Evolutionary conservation across 1,284 basidiomycete species (phyloP), one percentile per base, ranked within the genome.

Genomic region (Ganoderma sp.): DNA sequence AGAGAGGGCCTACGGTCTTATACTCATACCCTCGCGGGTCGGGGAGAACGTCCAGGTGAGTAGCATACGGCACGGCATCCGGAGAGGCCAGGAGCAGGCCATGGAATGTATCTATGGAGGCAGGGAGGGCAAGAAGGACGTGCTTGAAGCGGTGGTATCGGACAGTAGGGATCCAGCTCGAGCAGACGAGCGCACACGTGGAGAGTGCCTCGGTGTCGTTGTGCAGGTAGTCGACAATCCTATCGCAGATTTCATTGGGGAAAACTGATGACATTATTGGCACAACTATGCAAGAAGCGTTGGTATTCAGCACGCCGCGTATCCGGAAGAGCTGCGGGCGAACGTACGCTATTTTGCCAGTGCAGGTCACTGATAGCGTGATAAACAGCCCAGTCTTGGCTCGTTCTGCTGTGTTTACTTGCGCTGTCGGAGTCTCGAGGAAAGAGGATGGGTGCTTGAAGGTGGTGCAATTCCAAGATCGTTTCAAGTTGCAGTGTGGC

Each of bases 161-260:
- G 45, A 48, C 45, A 19, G 45, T 10, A 48, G 45, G 45, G 19
- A 48, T 10, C 45, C 45, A 48, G 10, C 45, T 48, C 3, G 10
- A 22, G 45, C 45, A 22, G 45, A 48, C 45, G 19, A 48, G 45
- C n/a, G 45, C 45, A 48, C 45, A 48, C n/a, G 45, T 19, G 10
- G 45, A 48, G 7, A 48, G 45, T 22, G 8, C n/a, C 9, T 1
- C 19, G n/a, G 45, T 6, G n/a, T 48, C 45, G 45, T 48, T n/a
- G 45, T 48, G 45, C n/a, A 48, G 45, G 45, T 48, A 22, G 45
- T 48, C 45, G 45, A 48, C n/a, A n/a, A 48, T 22, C 45, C 45
- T 48, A 9, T 48, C 45, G 17, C 7, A 10, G n/a, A 48, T 3
- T 48, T 48, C 45, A 22, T 48, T 48, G 45, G 45, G 45, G n/a